Base-by-base conservation (phyloP, 192 early-diverging fungal species). In the Rhizophagus clarus region DNA sequence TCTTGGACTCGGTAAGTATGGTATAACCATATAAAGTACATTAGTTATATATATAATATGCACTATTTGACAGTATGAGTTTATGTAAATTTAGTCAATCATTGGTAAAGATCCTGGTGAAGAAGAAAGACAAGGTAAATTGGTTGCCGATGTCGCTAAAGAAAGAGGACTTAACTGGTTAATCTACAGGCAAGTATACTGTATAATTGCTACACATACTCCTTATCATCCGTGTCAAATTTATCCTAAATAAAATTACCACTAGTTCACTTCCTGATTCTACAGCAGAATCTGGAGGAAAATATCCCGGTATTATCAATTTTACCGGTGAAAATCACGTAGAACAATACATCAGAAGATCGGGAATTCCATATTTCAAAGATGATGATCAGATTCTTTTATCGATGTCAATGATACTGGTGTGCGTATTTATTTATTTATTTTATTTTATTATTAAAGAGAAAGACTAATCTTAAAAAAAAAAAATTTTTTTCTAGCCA, bases 81-180 rank as follows among this genome's bases (percentile, higher is more conserved):
- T 45, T 45, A 45, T 12, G 42, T 12, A 45, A 12, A 45, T 45
- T 45, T 45, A 45, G 42, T 45, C 42, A 45, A 45, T 45, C 11
- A 45, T 45, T 45, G 42, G 42, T 45, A 12, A 12, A 45, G 11
- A 45, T 45, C 11, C 11, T 12, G 2, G 28, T 31, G 68, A 70
- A 40, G 68, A 70, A 40, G 68, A 37, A 37, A 31, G 32, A 37
- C 31, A 37, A n/a, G 34, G 68, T 70, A 70, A 70, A 70, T n/a
- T 70, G 68, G 8, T 70, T 37, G 68, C 68, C 0, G 68, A 70
- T 31, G 3, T 40, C 31, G 68, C 68, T 37, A 70, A 70, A 70
- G 22, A 70, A 70, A 17, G 2, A 24, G 68, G 68, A 20, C 14
- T 70, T 10, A 34, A 70, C 12, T 70, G 68, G 68, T 31, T 70